Base-by-base conservation (phyloP, 805 yeast species). In the Nakazawaea siamensis region DNA sequence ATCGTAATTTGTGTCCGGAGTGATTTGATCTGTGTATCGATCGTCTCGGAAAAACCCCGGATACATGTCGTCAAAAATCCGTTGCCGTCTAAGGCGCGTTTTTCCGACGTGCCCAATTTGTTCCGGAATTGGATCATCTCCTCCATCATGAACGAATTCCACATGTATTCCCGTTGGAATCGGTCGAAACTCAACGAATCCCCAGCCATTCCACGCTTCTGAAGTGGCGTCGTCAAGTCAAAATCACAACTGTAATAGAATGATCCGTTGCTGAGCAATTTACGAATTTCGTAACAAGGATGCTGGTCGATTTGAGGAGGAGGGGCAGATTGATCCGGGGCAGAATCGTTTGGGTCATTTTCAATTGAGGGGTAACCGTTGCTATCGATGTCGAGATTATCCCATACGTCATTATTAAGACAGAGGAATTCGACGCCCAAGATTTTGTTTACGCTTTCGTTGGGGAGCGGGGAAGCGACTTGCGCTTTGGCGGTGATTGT, bases 171-270 rank as follows among this genome's bases (percentile, higher is more conserved):
- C 33, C 75, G 76, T 51, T 81, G 90, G 45, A 73, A 80, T 30
- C 82, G 66, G 45, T 73, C 80, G 40, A 61, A 57, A 33, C 75
- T 65, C 31, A 72, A 48, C 0, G 74, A 60, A 38, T 61, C 59
- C 1, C 56, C 51, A 27, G 59, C 55, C 8, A 77, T 58, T 2
- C 90, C 94, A 51, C 94, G 63, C 31, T 73, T 65, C 56, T 90
- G 97, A 42, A 92, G 60, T 5, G 80, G 65, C n/a, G 86, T 80
- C 0, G 98, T 92, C 46, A 92, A 60, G 56, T 92, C 98, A 55
- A 87, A 92, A 58, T 87, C 90, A 4, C 86, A 78, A 36, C 95
- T 84, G 59, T 80, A 92, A 57, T 84, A 90, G 52, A 92, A 92
- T 1, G 95, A 84, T 3, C 97, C 97, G 51, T 82, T 83, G 17